These are phyloP conservation scores for Hypomontagnella monticulosa DNA, from an alignment of 495 filamentous ascomycete genomes.

Conservation along the genomic window DNA sequence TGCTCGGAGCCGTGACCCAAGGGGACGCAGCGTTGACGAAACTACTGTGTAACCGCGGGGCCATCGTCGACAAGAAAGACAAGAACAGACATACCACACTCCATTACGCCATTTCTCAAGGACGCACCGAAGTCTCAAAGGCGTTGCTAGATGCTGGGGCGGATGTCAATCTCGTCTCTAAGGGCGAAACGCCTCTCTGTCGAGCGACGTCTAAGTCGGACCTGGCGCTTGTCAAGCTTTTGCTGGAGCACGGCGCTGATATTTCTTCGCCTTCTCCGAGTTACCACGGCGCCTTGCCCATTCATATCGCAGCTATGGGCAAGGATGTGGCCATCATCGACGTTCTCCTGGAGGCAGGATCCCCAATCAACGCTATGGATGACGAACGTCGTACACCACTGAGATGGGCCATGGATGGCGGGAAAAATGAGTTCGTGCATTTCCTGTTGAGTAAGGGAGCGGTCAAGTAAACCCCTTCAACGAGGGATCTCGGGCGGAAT, in stretches of 20 bases:
- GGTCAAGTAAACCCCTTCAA: constrained; percentile 8
- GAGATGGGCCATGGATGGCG: constrained; percentile 33
- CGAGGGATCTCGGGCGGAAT: not conserved
- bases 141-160: constrained; percentile 40
- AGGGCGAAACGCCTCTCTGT: constrained; percentile 34
- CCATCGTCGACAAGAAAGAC: constrained; percentile 35
- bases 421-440: constrained; percentile 31
- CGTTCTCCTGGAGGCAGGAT: constrained; percentile 46
- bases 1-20: constrained; percentile 42
- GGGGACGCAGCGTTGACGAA: constrained; percentile 33
- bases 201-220: constrained; percentile 36
- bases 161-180: constrained; percentile 34
- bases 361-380: constrained; percentile 46
- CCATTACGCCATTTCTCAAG: constrained; percentile 41
- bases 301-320: constrained; percentile 36
- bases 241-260: constrained; percentile 19
- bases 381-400: constrained; percentile 43
- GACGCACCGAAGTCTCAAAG: constrained; percentile 33
- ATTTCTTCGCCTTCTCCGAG: constrained; percentile 20
- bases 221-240: constrained; percentile 20
- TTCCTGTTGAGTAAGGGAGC: constrained; percentile 35
- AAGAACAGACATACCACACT: constrained; percentile 39
- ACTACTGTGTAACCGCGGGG: constrained; percentile 42
- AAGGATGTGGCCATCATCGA: constrained; percentile 37
- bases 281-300: constrained; percentile 25